Percentiles rank a stretch among this genome's conserved stretches.
These are phyloP conservation scores for Akanthomyces uredinophilus DNA, from an alignment of 2,329 filamentous ascomycete genomes.

Conservation along the genomic window DNA sequence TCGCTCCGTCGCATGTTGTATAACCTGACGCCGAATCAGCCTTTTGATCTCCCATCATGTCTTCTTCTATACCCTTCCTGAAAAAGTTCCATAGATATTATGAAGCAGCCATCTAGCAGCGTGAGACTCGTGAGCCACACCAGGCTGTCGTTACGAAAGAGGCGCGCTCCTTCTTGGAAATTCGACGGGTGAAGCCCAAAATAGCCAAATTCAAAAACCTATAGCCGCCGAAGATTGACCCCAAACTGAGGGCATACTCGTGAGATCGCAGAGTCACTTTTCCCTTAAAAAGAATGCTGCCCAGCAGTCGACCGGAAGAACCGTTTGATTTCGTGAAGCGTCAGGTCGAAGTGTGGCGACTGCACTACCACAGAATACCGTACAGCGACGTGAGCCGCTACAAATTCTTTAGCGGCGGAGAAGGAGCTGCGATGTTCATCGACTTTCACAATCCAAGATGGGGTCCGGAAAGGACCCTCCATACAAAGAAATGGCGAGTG, in stretches of 20 bases:
- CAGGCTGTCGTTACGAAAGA: slow-evolving; percentile 25
- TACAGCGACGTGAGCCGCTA: slow-evolving; percentile 19
- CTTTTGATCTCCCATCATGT: no score
- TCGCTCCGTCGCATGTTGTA: no score
- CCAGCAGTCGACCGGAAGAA: slow-evolving; percentile 15
- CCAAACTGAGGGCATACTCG: slow-evolving; percentile 23
- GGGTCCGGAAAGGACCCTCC: slow-evolving; percentile 20
- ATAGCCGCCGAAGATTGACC: slow-evolving; percentile 26
- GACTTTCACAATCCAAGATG: slow-evolving; percentile 15
- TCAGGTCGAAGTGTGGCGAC: slow-evolving; percentile 18
- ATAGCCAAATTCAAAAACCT: slow-evolving; percentile 26
- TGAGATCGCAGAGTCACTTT: slow-evolving; percentile 19
- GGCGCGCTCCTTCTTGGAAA: slow-evolving; percentile 30
- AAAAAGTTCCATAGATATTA: neutral
- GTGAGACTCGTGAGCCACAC: slow-evolving; percentile 12
- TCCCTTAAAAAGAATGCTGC: slow-evolving; percentile 21
- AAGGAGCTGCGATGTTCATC: slow-evolving; percentile 15
- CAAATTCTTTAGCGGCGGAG: slow-evolving; percentile 16
- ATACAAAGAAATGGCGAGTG: slow-evolving; percentile 24
- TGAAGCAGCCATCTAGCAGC: slow-evolving; percentile 23
- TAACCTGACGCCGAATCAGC: no score
- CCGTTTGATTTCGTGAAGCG: slow-evolving; percentile 19
- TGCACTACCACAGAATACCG: slow-evolving; percentile 15
- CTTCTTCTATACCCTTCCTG: neutral
- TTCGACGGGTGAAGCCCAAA: slow-evolving; percentile 29